Percentiles rank a stretch among this genome's conserved stretches.
These are phyloP conservation scores for Pythium myriotylum DNA, from an alignment of 352 stramenopile genomes.

Conservation along the genomic window DNA sequence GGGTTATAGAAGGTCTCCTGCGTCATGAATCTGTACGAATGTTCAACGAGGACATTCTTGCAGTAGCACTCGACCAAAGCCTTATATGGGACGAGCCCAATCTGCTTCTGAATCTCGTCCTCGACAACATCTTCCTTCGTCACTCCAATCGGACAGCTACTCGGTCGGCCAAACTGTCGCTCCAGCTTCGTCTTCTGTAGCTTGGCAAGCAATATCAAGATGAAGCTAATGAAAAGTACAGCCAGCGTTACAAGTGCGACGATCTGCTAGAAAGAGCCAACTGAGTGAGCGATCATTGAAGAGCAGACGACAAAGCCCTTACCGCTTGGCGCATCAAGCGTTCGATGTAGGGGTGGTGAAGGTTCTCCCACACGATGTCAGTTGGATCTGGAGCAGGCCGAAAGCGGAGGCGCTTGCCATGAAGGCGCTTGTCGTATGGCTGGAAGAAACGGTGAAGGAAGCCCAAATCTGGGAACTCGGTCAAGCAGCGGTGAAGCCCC, in stretches of 20 bases:
- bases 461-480: conserved; percentile 76
- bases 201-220: conserved; percentile 76
- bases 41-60: conserved; percentile 49
- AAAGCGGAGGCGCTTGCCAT: conserved; percentile 76
- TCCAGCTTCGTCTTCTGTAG: conserved; percentile 75
- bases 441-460: conserved; percentile 79
- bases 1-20: conserved; percentile 58
- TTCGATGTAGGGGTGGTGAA: conserved; percentile 66
- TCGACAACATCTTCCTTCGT: conserved; percentile 67
- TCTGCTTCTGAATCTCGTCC: conserved; percentile 63
- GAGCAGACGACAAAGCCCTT: too few relatives aligned
- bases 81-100: conserved; percentile 63
- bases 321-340: conserved; percentile 68
- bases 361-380: conserved; percentile 86
- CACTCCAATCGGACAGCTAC: conserved; percentile 60
- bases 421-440: conserved; percentile 57
- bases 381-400: conserved; percentile 72
- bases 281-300: not conserved
- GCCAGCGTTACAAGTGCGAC: conserved; percentile 69
- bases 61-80: conserved; percentile 82
- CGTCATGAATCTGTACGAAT: conserved; percentile 69
- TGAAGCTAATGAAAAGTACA: conserved; percentile 74
- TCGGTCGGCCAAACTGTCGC: conserved; percentile 61
- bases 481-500: conserved; percentile 72
- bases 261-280: conserved; percentile 32